Percentiles rank a stretch among this genome's conserved stretches.
Evolutionary conservation across 2,329 filamentous ascomycete genomes (phyloP).

Genomic region (Cadophora gregata): DNA sequence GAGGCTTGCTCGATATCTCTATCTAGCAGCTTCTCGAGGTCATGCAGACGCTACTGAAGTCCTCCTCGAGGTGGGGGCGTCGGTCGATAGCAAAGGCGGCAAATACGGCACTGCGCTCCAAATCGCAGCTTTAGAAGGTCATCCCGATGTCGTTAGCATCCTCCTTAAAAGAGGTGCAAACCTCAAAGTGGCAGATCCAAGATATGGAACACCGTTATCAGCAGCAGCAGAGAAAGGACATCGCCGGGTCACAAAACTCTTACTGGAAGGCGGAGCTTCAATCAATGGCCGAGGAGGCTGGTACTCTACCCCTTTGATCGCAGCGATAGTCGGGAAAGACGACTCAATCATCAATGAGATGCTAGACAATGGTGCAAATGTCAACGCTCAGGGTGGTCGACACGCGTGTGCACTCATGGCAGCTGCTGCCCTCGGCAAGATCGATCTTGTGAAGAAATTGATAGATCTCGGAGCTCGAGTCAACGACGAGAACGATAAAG

Average conservation of each 20-base stretch:
- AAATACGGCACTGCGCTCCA: constrained; percentile 22
- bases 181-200: constrained; percentile 9
- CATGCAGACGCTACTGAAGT: constrained; percentile 8
- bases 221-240: constrained; percentile 15
- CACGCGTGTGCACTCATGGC: constrained; percentile 12
- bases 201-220: constrained; percentile 5
- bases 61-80: neutral
- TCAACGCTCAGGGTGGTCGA: constrained; percentile 10
- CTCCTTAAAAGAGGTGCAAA: constrained; percentile 21
- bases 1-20: neutral
- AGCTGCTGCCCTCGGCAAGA: constrained; percentile 9
- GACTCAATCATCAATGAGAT: constrained; percentile 15
- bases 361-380: constrained; percentile 11
- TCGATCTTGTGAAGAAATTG: constrained; percentile 11
- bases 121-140: constrained; percentile 22
- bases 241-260: constrained; percentile 1
- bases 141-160: constrained; percentile 18
- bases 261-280: constrained; percentile 2
- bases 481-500: constrained; percentile 16
- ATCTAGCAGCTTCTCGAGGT: constrained; percentile 14
- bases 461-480: constrained; percentile 13
- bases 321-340: constrained; percentile 11
- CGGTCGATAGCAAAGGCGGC: constrained; percentile 8
- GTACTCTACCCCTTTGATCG: constrained; percentile 8
- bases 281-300: constrained; percentile 13